phyloP scores from a whole-genome alignment of 768 basidiomycete species.

The Termitomyces heimii region DNA sequence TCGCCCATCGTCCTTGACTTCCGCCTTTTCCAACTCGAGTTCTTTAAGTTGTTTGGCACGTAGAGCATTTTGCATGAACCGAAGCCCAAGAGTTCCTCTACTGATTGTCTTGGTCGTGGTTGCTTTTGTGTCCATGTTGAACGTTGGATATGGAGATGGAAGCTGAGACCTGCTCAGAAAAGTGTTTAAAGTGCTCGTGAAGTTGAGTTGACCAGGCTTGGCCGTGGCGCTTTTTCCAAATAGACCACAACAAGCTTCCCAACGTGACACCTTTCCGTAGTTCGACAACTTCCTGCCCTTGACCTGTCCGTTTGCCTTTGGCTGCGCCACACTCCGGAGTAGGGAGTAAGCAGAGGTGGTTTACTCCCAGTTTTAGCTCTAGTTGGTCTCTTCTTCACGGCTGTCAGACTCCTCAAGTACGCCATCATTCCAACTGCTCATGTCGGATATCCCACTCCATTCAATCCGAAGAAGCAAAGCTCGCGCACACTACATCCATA shows the following conservation, averaged over 20 bases:
- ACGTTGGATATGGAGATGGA: neutral
- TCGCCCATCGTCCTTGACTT: conserved; percentile 55
- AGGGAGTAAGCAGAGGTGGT: neutral
- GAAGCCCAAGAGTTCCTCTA: conserved; percentile 56
- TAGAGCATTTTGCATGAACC: conserved; percentile 71
- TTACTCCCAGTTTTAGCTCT: neutral
- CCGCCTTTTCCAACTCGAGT: conserved; percentile 45
- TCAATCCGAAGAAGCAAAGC: conserved; percentile 48
- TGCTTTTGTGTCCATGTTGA: conserved; percentile 28
- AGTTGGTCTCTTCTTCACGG: neutral
- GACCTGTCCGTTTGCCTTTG: neutral
- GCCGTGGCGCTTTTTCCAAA: neutral
- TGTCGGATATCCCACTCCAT: conserved; percentile 73
- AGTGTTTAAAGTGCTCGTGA: no score
- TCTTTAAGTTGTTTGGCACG: conserved; percentile 45
- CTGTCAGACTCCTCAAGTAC: neutral
- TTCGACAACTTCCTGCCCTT: neutral
- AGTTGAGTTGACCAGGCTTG: neutral
- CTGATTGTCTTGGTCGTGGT: conserved; percentile 39
- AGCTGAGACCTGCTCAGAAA: neutral
- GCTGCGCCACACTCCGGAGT: neutral
- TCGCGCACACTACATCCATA: conserved; percentile 41
- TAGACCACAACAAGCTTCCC: conserved; percentile 3
- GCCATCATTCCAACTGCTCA: conserved; percentile 16
- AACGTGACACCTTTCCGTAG: neutral